Conservation (phyloP, 495 filamentous ascomycete genomes). For the Pyrenula aspistea region DNA sequence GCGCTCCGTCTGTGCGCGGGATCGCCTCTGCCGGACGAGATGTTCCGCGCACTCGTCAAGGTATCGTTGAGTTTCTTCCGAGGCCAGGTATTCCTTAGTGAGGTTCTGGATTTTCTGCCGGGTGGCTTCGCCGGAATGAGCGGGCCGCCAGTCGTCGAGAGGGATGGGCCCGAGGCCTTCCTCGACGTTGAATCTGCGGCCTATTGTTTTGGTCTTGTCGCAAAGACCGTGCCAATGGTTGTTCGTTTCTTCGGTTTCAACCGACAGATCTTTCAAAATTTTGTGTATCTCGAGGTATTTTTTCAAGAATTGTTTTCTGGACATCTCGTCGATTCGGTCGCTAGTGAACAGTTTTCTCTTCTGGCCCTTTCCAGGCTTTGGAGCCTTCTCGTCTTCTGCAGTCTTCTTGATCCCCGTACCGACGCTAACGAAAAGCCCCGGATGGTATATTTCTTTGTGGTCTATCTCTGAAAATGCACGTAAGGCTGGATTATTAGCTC, state of each 20-base stretch:
- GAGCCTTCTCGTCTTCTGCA: background rate
- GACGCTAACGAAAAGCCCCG: conserved; percentile 4
- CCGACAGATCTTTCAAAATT: background rate
- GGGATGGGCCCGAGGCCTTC: background rate
- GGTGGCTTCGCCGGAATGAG: background rate
- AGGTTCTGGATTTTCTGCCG: background rate
- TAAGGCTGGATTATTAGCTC: conserved; percentile 5
- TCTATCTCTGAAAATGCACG: conserved; percentile 4
- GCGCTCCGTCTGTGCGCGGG: background rate
- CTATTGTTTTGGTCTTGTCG: background rate
- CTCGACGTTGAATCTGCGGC: background rate
- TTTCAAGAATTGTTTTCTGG: background rate
- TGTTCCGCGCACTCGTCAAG: background rate
- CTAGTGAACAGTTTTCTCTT: background rate
- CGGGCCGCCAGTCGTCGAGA: conserved; percentile 1
- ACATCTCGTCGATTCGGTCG: background rate
- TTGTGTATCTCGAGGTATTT: background rate
- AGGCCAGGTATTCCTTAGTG: background rate
- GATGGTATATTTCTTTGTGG: background rate
- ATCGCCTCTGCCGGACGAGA: background rate
- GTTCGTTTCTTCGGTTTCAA: background rate
- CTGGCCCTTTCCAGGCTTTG: background rate
- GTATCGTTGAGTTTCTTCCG: background rate
- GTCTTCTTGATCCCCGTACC: background rate
- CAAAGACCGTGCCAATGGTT: background rate